Conservation (phyloP, 345 rosid genomes). For the Chamaenerion angustifolium region DNA sequence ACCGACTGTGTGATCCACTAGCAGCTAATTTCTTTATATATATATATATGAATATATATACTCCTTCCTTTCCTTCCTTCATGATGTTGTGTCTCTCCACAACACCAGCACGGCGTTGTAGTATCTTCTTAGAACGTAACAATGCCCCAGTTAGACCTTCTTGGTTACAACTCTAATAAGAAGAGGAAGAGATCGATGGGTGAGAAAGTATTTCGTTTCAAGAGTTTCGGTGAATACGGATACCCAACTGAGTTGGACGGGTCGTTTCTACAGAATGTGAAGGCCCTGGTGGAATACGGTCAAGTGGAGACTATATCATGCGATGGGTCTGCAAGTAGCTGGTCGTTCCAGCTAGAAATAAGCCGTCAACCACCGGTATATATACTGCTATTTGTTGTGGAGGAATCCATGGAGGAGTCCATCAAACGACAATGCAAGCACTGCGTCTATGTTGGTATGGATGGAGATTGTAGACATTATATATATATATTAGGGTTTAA, state of each 20-base stretch:
- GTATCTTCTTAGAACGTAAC: neutral
- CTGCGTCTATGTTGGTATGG: constrained; percentile 65
- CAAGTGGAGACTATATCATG: constrained; percentile 22
- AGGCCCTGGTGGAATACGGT: constrained; percentile 52
- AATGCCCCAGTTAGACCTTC: constrained; percentile 19
- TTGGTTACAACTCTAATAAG: constrained; percentile 11
- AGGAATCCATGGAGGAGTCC: constrained; percentile 54
- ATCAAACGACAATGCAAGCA: constrained; percentile 52
- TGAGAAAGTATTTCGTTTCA: constrained; percentile 56
- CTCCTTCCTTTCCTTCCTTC: too few species aligned
- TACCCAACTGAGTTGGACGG: constrained; percentile 53
- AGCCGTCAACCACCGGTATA: constrained; percentile 64
- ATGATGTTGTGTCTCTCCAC: neutral
- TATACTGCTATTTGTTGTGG: constrained; percentile 49
- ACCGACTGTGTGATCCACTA: constrained; percentile 29
- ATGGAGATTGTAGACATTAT: too few species aligned
- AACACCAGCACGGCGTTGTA: constrained; percentile 1
- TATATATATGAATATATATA: too few species aligned
- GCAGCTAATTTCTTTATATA: too few species aligned
- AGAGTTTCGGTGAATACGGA: constrained; percentile 59
- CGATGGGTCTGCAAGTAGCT: constrained; percentile 27
- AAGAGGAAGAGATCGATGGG: constrained; percentile 56
- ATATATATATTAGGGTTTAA: too few species aligned
- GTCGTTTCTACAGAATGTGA: constrained; percentile 48
- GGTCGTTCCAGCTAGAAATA: constrained; percentile 93